A percentile compares a stretch with the other conserved stretches of the same genome.
phyloP scores from a whole-genome alignment of 1,139 yeast genomes.

The Yamadazyma spencermartinsiae region DNA sequence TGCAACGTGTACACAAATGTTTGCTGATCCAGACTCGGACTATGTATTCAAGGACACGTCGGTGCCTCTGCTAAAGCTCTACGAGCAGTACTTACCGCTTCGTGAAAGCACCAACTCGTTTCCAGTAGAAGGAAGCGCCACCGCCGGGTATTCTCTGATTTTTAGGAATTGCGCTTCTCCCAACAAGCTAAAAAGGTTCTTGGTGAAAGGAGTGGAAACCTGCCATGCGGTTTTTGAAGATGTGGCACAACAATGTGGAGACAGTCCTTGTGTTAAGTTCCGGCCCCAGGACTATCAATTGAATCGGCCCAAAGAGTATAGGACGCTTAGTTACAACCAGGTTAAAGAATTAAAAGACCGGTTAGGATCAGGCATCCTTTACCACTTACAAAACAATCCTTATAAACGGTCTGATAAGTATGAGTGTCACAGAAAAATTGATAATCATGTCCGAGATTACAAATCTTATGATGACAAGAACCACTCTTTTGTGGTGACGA shows the following conservation, averaged over 20 bases:
- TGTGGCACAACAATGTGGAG: slow-evolving; percentile 20
- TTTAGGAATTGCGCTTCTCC: slow-evolving; percentile 32
- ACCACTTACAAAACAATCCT: slow-evolving; percentile 29
- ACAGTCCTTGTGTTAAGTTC: slow-evolving; percentile 30
- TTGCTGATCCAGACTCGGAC: background rate
- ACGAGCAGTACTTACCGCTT: slow-evolving; percentile 53
- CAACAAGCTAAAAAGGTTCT: slow-evolving; percentile 21
- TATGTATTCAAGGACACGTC: background rate
- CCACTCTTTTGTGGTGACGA: slow-evolving; percentile 33
- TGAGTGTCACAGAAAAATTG: slow-evolving; percentile 29
- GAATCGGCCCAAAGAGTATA: slow-evolving; percentile 23
- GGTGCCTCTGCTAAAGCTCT: background rate
- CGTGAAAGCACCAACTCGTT: slow-evolving; percentile 62
- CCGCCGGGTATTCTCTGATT: slow-evolving; percentile 31
- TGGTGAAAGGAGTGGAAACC: slow-evolving; percentile 29
- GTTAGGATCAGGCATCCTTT: slow-evolving; percentile 35
- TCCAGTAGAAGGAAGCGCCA: slow-evolving; percentile 31
- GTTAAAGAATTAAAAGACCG: slow-evolving; percentile 22
- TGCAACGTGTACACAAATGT: background rate
- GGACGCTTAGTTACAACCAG: slow-evolving; percentile 22
- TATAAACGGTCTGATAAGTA: slow-evolving; percentile 21
- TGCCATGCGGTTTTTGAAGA: slow-evolving; percentile 26
- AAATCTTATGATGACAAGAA: slow-evolving; percentile 22
- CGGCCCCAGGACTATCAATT: slow-evolving; percentile 31
- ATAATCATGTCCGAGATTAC: slow-evolving; percentile 24